phyloP scores from a whole-genome alignment of 306 rosid genomes.

The Coriaria nepalensis region DNA sequence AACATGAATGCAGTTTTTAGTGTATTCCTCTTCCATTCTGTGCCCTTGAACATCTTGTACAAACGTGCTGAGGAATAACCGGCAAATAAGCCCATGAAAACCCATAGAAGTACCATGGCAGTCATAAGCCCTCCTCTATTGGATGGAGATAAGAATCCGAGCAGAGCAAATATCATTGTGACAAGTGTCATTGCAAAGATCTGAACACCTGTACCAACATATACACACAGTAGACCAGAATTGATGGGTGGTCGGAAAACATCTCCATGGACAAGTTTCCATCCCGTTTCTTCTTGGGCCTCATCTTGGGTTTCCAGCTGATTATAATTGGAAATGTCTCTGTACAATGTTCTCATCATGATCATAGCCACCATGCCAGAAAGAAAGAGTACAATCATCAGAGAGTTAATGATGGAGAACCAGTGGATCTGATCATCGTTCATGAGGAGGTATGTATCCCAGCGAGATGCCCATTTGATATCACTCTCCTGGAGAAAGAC shows the following conservation, averaged over 20 bases:
- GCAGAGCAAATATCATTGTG: constrained; percentile 90
- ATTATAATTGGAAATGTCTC: constrained; percentile 95
- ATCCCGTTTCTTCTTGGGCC: constrained; percentile 99
- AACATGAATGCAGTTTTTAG: constrained; percentile 95
- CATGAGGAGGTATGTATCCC: constrained; percentile 99
- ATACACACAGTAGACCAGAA: constrained; percentile 82
- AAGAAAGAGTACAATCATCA: constrained; percentile 97
- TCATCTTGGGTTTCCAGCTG: constrained; percentile 98
- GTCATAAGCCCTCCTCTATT: constrained; percentile 99
- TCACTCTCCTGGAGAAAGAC: constrained; percentile 57
- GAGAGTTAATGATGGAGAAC: constrained; percentile 94
- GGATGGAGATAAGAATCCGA: constrained; percentile 98
- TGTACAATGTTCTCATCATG: constrained; percentile 97
- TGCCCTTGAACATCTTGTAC: constrained; percentile 98
- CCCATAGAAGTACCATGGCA: constrained; percentile 99
- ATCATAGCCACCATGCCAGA: constrained; percentile 99
- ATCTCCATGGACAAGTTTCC: constrained; percentile 99
- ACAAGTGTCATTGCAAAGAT: constrained; percentile 93
- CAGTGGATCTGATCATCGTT: constrained; percentile 99
- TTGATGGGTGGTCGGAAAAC: constrained; percentile 84
- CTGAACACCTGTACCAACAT: constrained; percentile 98
- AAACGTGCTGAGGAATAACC: constrained; percentile 92
- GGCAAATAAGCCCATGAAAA: constrained; percentile 96
- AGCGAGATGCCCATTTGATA: constrained; percentile 97
- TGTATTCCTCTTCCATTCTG: constrained; percentile 95